A percentile compares a stretch with the other conserved stretches of the same genome.
Conservation (phyloP, 352 stramenopile species). For the Globisporangium okanoganense region DNA sequence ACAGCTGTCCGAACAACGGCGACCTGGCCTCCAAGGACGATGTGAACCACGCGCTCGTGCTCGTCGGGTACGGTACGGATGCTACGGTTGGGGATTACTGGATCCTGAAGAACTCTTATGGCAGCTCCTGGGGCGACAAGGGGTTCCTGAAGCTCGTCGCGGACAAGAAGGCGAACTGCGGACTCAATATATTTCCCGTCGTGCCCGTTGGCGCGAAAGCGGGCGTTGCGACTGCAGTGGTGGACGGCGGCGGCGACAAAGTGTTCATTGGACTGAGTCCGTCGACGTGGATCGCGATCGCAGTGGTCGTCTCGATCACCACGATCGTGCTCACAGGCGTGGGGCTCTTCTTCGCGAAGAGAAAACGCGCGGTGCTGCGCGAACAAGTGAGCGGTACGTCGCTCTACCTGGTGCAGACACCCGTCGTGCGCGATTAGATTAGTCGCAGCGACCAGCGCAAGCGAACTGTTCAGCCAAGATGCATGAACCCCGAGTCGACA, state of each 20-base stretch:
- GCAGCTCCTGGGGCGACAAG: conserved; percentile 53
- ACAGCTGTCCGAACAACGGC: conserved; percentile 65
- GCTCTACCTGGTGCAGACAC: conserved; percentile 31
- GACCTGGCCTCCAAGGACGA: conserved; percentile 57
- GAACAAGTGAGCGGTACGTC: conserved; percentile 37
- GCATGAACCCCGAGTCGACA: not conserved
- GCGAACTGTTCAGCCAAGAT: too few relatives aligned
- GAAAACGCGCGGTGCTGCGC: conserved; percentile 40
- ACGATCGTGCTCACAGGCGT: conserved; percentile 49
- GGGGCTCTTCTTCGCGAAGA: conserved; percentile 43
- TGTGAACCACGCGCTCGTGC: conserved; percentile 71
- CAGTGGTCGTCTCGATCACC: conserved; percentile 38
- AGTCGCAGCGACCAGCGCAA: not conserved
- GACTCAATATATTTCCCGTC: conserved; percentile 76
- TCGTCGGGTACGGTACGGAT: conserved; percentile 74
- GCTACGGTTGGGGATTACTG: conserved; percentile 59
- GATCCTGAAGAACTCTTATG: conserved; percentile 85
- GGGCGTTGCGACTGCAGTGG: conserved; percentile 27
- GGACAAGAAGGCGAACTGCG: conserved; percentile 73
- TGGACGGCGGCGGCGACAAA: conserved; percentile 65
- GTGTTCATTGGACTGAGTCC: conserved; percentile 54
- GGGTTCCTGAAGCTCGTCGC: conserved; percentile 67
- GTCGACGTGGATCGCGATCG: conserved; percentile 54
- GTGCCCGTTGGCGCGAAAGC: conserved; percentile 54
- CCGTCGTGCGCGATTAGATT: conserved; percentile 2